Conservation (phyloP, 2,329 filamentous ascomycete species). For the Paecilomyces formosus region DNA sequence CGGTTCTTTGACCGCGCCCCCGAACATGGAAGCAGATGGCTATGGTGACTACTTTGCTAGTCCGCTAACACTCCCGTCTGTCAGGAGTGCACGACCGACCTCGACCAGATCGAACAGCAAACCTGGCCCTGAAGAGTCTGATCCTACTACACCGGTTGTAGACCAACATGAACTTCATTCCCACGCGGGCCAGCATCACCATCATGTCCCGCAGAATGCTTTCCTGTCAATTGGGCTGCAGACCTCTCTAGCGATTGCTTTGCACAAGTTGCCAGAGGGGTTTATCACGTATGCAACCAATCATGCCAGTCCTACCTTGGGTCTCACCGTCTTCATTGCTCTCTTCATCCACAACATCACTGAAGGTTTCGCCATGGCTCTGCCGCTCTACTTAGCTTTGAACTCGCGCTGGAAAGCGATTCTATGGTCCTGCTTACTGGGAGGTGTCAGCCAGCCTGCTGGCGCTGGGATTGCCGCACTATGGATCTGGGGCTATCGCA, state of each 20-base stretch:
- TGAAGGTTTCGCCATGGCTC: conserved; percentile 88
- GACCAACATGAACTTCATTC: neutral
- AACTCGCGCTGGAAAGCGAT: conserved; percentile 74
- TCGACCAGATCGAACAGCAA: neutral
- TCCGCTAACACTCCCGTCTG: neutral
- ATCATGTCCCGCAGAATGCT: conserved; percentile 89
- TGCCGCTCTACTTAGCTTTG: conserved; percentile 88
- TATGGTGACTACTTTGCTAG: neutral
- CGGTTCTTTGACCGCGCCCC: neutral
- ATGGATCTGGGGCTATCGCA: conserved; percentile 70
- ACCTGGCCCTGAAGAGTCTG: neutral
- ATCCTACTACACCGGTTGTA: neutral
- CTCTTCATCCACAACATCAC: conserved; percentile 98
- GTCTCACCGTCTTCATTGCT: conserved; percentile 87
- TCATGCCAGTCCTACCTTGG: conserved; percentile 82
- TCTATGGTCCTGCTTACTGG: conserved; percentile 72
- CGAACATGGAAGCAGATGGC: neutral
- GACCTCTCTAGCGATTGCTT: conserved; percentile 85
- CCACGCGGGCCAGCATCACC: conserved; percentile 59
- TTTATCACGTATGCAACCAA: conserved; percentile 95
- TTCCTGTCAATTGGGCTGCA: conserved; percentile 94
- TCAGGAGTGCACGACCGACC: neutral
- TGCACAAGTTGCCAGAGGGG: conserved; percentile 88
- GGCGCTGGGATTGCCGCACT: conserved; percentile 77
- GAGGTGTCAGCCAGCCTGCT: conserved; percentile 78